These are phyloP conservation scores for Apophysomyces elegans DNA, from an alignment of 371 early-diverging fungal genomes.

Conservation along the genomic window DNA sequence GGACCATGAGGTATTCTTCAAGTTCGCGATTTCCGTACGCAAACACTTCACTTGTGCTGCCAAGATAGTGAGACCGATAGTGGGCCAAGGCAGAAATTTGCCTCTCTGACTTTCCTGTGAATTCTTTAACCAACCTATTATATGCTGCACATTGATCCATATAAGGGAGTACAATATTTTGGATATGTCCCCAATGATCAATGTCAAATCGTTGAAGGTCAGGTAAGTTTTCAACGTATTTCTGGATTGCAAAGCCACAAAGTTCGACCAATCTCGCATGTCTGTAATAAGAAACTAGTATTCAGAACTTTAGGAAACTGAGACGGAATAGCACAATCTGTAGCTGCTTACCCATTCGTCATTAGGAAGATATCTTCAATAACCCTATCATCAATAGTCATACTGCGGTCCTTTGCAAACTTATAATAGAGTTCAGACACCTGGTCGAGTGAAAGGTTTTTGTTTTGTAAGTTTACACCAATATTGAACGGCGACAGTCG, in stretches of 20 bases:
- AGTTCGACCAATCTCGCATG: conserved; percentile 13
- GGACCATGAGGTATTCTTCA: conserved; percentile 2
- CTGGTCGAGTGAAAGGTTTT: conserved; percentile 18
- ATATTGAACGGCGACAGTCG: conserved; percentile 22
- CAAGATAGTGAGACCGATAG: conserved; percentile 8
- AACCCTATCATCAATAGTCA: conserved; percentile 16
- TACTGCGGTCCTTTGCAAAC: conserved; percentile 19
- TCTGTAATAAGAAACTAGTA: not conserved
- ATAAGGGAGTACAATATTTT: conserved; percentile 10
- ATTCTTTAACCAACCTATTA: not conserved
- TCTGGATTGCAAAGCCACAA: conserved; percentile 7
- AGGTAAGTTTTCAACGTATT: not conserved
- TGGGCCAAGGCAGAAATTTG: conserved; percentile 1
- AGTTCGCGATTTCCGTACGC: not conserved
- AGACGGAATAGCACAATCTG: conserved; percentile 3
- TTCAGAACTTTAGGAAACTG: conserved; percentile 9
- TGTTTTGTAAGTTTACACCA: conserved; percentile 20
- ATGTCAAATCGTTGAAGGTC: conserved; percentile 24
- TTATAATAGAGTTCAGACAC: not conserved
- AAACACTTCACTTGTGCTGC: not conserved
- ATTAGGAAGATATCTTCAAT: conserved; percentile 16
- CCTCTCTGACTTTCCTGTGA: conserved; percentile 1
- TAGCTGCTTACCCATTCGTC: conserved; percentile 16
- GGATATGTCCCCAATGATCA: conserved; percentile 64
- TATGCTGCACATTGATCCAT: not conserved